Evolutionary conservation across 108 stramenopile genomes (phyloP).

Genomic region (Skeletonema potamos): DNA sequence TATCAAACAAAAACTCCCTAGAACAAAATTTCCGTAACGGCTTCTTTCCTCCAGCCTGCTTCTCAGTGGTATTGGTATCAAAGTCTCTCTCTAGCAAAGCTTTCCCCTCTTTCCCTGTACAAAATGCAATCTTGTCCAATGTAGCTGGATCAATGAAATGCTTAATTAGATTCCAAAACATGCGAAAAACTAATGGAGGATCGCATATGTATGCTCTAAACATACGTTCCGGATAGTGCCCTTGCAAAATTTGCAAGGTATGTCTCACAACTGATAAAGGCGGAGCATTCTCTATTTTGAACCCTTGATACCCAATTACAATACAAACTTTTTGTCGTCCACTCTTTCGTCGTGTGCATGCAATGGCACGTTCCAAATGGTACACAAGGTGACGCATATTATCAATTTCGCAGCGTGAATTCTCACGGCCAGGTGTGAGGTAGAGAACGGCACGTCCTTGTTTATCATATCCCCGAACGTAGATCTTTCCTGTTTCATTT

Average conservation of each 20-base stretch:
- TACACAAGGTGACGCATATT: slow-evolving; percentile 92
- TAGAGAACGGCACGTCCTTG: slow-evolving; percentile 81
- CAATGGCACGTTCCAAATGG: slow-evolving; percentile 85
- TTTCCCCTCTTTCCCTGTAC: slow-evolving; percentile 48
- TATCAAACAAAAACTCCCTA: slow-evolving; percentile 59
- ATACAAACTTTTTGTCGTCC: slow-evolving; percentile 78
- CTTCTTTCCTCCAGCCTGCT: slow-evolving; percentile 58
- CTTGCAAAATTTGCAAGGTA: slow-evolving; percentile 85
- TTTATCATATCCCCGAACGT: slow-evolving; percentile 80
- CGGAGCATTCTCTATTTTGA: slow-evolving; percentile 68
- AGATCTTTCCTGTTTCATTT: slow-evolving; percentile 84
- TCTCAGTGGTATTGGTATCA: slow-evolving; percentile 53
- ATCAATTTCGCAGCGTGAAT: slow-evolving; percentile 67
- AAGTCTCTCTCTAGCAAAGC: slow-evolving; percentile 52
- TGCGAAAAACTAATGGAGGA: slow-evolving; percentile 81
- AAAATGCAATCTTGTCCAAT: slow-evolving; percentile 85
- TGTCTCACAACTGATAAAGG: slow-evolving; percentile 70
- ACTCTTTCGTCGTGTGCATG: slow-evolving; percentile 63
- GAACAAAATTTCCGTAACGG: slow-evolving; percentile 54
- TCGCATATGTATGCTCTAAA: slow-evolving; percentile 79
- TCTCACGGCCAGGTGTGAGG: slow-evolving; percentile 87
- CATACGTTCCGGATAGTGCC: slow-evolving; percentile 90
- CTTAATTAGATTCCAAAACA: slow-evolving; percentile 82
- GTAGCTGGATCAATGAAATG: slow-evolving; percentile 89
- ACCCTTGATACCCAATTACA: slow-evolving; percentile 88